Evolutionary conservation across 495 filamentous ascomycete genomes (phyloP), one percentile per base, ranked within the genome.

Genomic region (Xylaria sp.): DNA sequence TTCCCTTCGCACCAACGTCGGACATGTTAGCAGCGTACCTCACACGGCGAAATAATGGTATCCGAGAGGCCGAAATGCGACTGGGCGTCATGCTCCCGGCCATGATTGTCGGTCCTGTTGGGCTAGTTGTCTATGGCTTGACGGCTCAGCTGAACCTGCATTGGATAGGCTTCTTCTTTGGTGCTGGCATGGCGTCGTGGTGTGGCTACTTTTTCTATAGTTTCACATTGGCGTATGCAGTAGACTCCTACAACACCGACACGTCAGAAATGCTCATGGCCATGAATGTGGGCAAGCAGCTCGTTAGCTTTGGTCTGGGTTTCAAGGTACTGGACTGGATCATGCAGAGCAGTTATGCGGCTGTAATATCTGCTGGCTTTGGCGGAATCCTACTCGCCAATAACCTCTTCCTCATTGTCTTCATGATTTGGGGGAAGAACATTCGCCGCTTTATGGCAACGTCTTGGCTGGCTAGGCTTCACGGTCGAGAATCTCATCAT

Each of bases 231-330:
- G 88, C 87, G 6, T 89, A 90, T 53, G 85, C 86, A 4, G 86
- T 92, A 35, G 90, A 92, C 73, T 87, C 83, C 64, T 91, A 93
- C 78, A 90, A 89, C 70, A 85, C 85, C 35, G 82, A 90, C 50
- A 81, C 88, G 0, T 87, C 87, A 17, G 86, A 87, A 61, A 86
- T 90, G 75, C 84, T 90, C 70, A 88, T 90, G 15, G 80, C 84
- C 48, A 88, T 88, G 70, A 90, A 89, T 4, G 82, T 90, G 5
- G 86, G 89, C 43, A 91, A 91, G 80, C 89, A 91, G 69, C 74
- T 87, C 0, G 86, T 88, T 29, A 83, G 80, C 33, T 83, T 81
- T 44, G 79, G 80, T 1, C 57, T 82, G 11, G 75, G 77, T 0
- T 79, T 77, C 50, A 72, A 78, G 21, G 74, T 83, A 19, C 67